Percentiles rank a stretch among this genome's conserved stretches.
These are phyloP conservation scores for Echium plantagineum DNA, from an alignment of 257 asterid species.

Conservation along the genomic window DNA sequence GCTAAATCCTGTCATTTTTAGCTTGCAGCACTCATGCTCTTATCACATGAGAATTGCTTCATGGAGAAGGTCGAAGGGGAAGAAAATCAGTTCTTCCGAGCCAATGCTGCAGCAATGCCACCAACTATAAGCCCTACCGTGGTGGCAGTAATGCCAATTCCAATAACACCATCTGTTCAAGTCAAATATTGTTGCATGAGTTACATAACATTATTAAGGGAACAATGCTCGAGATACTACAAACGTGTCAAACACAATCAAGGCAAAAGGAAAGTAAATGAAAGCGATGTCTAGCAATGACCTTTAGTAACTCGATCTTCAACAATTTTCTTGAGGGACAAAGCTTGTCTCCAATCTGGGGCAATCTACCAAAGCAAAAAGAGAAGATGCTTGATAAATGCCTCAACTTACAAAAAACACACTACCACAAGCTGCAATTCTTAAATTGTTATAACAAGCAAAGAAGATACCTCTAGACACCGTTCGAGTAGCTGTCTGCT, in stretches of 20 bases:
- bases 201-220: neutral
- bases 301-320: constrained; percentile 64
- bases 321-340: constrained; percentile 43
- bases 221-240: no score
- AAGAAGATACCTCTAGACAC: constrained; percentile 46
- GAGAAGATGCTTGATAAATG: no score
- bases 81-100: constrained; percentile 18
- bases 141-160: constrained; percentile 62
- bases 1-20: no score
- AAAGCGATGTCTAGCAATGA: constrained; percentile 1
- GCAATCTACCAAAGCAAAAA: constrained; percentile 36
- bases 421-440: no score
- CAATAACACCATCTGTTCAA: constrained; percentile 64
- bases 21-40: no score
- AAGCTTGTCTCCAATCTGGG: constrained; percentile 73
- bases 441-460: no score
- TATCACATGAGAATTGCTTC: no score
- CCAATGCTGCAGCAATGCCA: constrained; percentile 59
- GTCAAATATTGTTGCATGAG: constrained; percentile 2
- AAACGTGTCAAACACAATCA: neutral
- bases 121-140: constrained; percentile 50
- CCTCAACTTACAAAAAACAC: no score
- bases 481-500: constrained; percentile 45
- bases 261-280: neutral
- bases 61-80: no score